These are phyloP conservation scores for Barnettozyma sp. DNA, from an alignment of 805 yeast species.

Conservation along the genomic window DNA sequence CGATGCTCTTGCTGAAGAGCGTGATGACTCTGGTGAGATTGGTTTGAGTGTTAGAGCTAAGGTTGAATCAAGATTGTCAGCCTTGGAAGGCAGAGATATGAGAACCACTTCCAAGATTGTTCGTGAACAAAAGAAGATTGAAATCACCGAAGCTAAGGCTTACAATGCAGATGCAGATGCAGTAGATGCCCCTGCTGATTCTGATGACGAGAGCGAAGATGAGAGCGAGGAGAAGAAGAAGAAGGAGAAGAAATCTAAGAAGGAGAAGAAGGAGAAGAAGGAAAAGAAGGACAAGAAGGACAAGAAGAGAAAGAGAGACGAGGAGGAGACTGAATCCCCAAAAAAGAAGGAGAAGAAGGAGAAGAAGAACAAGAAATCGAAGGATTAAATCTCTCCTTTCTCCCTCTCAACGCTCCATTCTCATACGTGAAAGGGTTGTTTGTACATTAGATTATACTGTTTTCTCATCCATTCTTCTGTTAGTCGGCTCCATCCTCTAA, in stretches of 20 bases:
- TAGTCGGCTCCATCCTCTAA: too few species aligned
- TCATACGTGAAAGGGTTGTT: too few species aligned
- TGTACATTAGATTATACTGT: too few species aligned
- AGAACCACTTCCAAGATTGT: conserved; percentile 81
- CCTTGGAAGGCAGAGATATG: conserved; percentile 93
- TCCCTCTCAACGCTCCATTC: too few species aligned
- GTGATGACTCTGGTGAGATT: conserved; percentile 91
- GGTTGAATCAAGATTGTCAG: conserved; percentile 90
- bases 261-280: conserved; percentile 30
- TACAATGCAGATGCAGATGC: conserved; percentile 96
- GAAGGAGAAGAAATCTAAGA: conserved; percentile 24
- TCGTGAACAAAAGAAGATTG: conserved; percentile 81
- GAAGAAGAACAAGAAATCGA: conserved; percentile 8
- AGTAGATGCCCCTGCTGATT: conserved; percentile 34
- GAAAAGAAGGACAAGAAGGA: conserved; percentile 27
- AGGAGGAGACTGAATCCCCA: conserved; percentile 26
- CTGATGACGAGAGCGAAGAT: conserved; percentile 33
- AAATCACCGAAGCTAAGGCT: conserved; percentile 74
- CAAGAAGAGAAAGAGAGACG: conserved; percentile 30
- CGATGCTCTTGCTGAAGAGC: conserved; percentile 94
- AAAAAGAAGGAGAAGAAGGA: conserved; percentile 21
- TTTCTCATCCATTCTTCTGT: too few species aligned
- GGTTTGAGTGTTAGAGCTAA: conserved; percentile 88
- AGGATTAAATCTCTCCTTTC: too few species aligned
- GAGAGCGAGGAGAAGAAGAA: conserved; percentile 32